Base-by-base conservation (phyloP, 176 grass and related monocot genomes). In the Bonia amplexicaulis region DNA sequence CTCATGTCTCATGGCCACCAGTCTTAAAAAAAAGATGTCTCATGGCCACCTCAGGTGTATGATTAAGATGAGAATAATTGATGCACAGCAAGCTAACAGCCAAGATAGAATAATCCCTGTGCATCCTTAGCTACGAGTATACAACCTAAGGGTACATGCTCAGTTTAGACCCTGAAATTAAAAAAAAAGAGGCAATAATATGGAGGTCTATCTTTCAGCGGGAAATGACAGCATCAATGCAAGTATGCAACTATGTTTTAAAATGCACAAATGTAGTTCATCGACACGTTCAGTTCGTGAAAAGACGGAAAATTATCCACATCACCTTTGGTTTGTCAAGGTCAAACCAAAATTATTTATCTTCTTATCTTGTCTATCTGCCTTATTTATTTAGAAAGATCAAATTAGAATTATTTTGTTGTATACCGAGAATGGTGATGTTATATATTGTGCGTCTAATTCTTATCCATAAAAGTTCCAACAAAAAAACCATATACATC, bases 21-120 rank as follows among this genome's bases (percentile, higher is more conserved):
- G 14, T 33, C 29, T 65, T 16, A 3, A 58, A 55, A 63, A 63
- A 62, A 61, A 63, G 6, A 62, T 16, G 29, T 67, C 29, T 67
- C 20, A 39, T 82, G 46, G 27, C 42, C 9, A 62, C 73, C 69
- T 78, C 53, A 77, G 41, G 59, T 17, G 44, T n/a, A 44, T 78
- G 53, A 70, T 69, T 88, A 78, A 78, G 55, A 72, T 65, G 54
- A 42, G 17, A 76, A 47, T 88, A 79, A 88, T 53, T 88, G 70
- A 44, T 66, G 69, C 58, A 47, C 49, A 45, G 19, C 35, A 74
- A 87, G 46, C 44, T 69, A 72, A 73, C 33, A 11, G 35, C 42
- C 57, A 12, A 73, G 58, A 7, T 35, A 86, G 16, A 69, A 71
- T 71, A 58, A 47, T 76, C 45, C 12, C 41, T 29, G 61, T 82